Base-by-base conservation (phyloP, 805 yeast genomes). In the Zygosaccharomyces rouxii region DNA sequence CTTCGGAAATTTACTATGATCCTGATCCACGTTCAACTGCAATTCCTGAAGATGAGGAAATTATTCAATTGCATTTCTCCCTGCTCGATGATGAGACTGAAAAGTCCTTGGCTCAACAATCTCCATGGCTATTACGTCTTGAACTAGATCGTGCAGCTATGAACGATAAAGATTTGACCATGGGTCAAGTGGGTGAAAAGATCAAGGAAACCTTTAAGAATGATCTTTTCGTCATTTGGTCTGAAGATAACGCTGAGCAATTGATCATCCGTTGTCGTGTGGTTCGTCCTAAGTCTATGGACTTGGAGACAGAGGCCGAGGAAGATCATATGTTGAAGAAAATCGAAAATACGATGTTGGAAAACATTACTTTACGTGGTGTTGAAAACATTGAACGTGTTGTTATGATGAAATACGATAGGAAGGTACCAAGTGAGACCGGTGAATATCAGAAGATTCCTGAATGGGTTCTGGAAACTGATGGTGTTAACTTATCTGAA, bases 401-500 rank as follows among this genome's bases (percentile, higher is more conserved):
- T 40, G 77, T 73, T 26, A 85, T 86, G 90, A 86, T 85, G 90
- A 86, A 85, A 65, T 86, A 85, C 59, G 88, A 85, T 65, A 77
- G 79, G 54, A 82, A 79, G 54, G 63, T 75, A 40, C 86, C 92
- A 50, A 89, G 86, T 62, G 84, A 76, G 37, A 76, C 85, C 42
- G 99, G 99, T 59, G 97, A 88, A 54, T 94, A 74, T 62, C 79
- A 80, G 52, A 94, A 89, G 72, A 84, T 84, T 54, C 90, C 88
- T 66, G 98, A 94, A 68, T 94, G 98, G 97, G 97, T 92, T 33
- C 78, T 94, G 68, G 99, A 94, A 79, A 92, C 99, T 2, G 99
- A 94, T 73, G 99, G 99, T 76, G 92, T 88, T 49, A 95, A 92
- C 64, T 77, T 94, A 58, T 84, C 97, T 2, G 97, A 89, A 60